These are phyloP conservation scores for Corymbia citriodora DNA, from an alignment of 441 rosid species.

Conservation along the genomic window DNA sequence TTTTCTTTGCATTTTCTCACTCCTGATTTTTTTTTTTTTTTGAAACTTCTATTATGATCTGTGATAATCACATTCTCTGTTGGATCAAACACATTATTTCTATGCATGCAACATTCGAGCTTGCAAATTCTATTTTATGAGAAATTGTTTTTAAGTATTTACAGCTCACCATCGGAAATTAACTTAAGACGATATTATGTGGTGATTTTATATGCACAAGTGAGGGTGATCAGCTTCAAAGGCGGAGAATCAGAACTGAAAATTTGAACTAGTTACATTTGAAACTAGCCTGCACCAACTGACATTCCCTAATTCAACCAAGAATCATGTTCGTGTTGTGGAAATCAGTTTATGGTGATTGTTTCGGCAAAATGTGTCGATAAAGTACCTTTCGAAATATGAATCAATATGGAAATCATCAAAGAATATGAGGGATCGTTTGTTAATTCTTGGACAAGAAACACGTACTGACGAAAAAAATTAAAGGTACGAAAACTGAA, in stretches of 20 bases:
- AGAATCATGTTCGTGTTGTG: background rate
- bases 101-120: background rate
- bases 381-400: background rate
- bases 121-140: background rate
- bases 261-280: background rate
- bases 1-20: background rate
- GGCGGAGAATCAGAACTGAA: background rate
- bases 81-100: background rate
- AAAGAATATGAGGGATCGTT: background rate
- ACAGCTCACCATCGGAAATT: background rate
- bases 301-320: background rate
- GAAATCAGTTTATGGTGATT: background rate
- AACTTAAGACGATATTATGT: accelerated
- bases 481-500: background rate
- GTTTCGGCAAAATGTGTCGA: background rate
- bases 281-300: background rate
- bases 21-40: background rate
- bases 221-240: background rate
- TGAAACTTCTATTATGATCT: background rate
- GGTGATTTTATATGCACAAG: background rate
- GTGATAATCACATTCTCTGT: background rate
- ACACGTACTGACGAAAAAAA: background rate
- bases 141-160: background rate
- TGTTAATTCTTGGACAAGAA: no score
- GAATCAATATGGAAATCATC: background rate